Evolutionary conservation across 495 filamentous ascomycete species (phyloP), one percentile per base, ranked within the genome.

Genomic region (Aspergillus ostianus): DNA sequence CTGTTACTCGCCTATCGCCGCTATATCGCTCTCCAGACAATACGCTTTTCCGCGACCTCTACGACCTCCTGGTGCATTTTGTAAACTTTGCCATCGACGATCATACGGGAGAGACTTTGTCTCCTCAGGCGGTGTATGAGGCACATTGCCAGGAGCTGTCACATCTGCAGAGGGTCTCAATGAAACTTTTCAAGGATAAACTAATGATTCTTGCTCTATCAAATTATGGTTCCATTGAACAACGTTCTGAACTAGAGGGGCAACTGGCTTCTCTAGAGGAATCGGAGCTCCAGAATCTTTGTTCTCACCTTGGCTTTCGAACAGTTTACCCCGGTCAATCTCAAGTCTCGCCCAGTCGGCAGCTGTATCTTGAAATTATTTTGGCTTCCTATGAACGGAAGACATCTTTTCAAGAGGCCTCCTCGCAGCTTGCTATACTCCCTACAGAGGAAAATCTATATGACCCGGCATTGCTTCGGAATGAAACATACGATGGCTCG

Each of bases 21-120:
- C 67, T 93, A 51, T 97, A 89, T 64, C 86, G 85, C 52, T 82
- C 84, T 51, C 84, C 87, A 47, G 84, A 85, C 9, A 92, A 92
- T 69, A 85, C 84, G 8, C 80, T 98, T 17, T 78, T 98, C 54
- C 86, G 93, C 50, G 94, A 99, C 60, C 82, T 97, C 19, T 86
- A 84, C 69, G 75, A 82, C 6, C 80, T 99, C 18, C 76, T 98
- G 20, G 82, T 85, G 41, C 94, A 98, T 70, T 99, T 91, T 71
- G 82, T 87, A 7, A 78, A 89, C 61, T 99, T 99, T 66, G 85
- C 91, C 1, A 87, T 98, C 56, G 90, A 99, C 67, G 95, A 98
- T 68, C 90, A 95, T 65, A 91, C 87, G 3, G 93, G 93, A 3
- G 81, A 84, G 47, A 87, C 94, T 68, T 76, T 90, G 47, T 88